Evolutionary conservation across 2,329 filamentous ascomycete genomes (phyloP).

Genomic region (Apiospora aurea): DNA sequence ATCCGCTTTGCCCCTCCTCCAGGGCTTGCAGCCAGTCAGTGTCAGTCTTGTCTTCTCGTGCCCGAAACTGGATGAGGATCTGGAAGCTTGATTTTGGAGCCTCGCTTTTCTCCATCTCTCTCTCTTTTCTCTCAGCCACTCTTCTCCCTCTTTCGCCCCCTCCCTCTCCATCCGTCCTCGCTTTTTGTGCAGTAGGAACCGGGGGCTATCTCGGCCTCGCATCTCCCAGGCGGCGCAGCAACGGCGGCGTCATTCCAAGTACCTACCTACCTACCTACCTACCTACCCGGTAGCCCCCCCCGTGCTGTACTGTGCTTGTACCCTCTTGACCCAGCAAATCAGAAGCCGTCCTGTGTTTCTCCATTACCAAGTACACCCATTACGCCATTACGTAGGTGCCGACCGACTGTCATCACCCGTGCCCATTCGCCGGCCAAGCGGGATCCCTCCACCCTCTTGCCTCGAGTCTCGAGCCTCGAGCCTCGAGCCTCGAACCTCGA

Average conservation of each 20-base stretch:
- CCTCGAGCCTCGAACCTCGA: no score
- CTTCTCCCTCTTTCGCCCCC: not conserved
- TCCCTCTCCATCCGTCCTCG: not conserved
- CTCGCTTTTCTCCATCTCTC: not conserved
- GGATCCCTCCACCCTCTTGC: not conserved
- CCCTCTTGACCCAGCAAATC: not conserved
- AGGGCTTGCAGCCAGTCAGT: not conserved
- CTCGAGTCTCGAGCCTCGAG: no score
- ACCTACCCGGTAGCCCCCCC: no score
- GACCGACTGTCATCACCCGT: slow-evolving; percentile 9
- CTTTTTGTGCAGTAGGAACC: not conserved
- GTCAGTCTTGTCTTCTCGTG: not conserved
- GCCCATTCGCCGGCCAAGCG: not conserved
- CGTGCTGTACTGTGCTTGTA: not conserved
- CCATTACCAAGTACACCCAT: not conserved
- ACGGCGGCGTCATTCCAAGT: slow-evolving; percentile 4
- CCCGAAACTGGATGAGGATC: not conserved
- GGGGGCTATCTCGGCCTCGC: not conserved
- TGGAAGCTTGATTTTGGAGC: not conserved
- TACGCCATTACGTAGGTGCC: slow-evolving; percentile 8
- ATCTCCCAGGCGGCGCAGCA: not conserved
- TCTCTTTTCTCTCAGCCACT: no score
- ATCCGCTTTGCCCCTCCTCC: slow-evolving; percentile 12
- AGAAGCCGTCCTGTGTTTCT: not conserved
- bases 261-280: not conserved